Evolutionary conservation across 495 filamentous ascomycete species (phyloP), one percentile per base, ranked within the genome.

Genomic region (Lepraria neglecta): DNA sequence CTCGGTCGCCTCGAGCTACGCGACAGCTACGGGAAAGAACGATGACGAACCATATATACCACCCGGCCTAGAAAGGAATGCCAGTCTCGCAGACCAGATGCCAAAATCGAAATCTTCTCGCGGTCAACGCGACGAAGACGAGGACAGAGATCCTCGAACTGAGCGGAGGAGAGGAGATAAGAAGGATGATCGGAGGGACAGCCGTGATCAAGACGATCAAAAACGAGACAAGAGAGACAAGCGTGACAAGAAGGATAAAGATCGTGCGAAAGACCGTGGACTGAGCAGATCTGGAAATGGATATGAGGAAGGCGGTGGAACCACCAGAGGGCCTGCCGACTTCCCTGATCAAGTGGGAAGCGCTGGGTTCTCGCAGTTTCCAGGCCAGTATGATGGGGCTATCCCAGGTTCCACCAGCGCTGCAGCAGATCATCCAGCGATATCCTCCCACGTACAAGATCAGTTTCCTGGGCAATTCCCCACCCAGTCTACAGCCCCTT

Each of bases 391-490:
- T 35, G 71, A 74, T 57, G 61, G 60, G 9, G 59, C 63, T 21
- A 62, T 73, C 45, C 65, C 69, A 47, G 63, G 63, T 31, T 54
- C 38, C 30, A 59, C 40, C 45, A 64, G 33, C 54, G 69, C 56
- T 54, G 66, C 45, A 67, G 52, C 57, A 43, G 47, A 61, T 14
- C 69, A 70, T 44, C 61, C 63, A 10, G 63, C 69, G 1, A 76
- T 76, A 61, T 77, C 80, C 43, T 72, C 83, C 21, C 82, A 84
- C 70, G 74, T 84, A 10, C 67, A 75, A 40, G 76, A 79, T 57
- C 82, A 85, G 61, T 85, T 84, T 63, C 83, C 81, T 17, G 82
- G 80, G 38, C 82, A 85, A 64, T 76, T 82, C 58, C 78, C 82
- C 6, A 48, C 68, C 9, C 59, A 69, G 17, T 73, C 68, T 35